Conservation (phyloP, 169 alveolate genomes). For the Plasmodium malariae region DNA sequence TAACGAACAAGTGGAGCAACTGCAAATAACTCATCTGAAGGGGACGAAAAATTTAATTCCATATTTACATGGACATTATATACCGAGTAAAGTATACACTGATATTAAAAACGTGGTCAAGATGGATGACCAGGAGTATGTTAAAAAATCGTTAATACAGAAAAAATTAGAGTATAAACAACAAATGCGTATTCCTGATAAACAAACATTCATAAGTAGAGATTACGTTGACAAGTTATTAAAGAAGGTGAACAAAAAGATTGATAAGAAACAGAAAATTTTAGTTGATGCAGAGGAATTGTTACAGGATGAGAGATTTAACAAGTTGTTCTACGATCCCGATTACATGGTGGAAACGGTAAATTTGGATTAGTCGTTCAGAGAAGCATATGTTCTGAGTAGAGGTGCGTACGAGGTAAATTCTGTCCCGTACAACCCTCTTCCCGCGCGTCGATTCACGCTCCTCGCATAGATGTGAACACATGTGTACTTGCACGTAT, state of each 20-base stretch:
- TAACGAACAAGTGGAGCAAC: constrained; percentile 92
- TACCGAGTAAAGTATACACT: constrained; percentile 90
- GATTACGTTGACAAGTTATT: constrained; percentile 49
- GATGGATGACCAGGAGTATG: constrained; percentile 89
- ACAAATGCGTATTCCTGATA: constrained; percentile 85
- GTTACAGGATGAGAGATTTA: constrained; percentile 47
- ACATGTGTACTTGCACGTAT: too few relatives aligned
- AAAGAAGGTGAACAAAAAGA: constrained; percentile 34
- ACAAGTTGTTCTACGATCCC: constrained; percentile 61
- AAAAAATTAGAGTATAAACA: constrained; percentile 88
- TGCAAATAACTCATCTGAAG: constrained; percentile 92
- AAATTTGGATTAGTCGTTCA: constrained; percentile 23
- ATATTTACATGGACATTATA: constrained; percentile 96
- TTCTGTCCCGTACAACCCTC: too few relatives aligned
- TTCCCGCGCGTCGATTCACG: too few relatives aligned
- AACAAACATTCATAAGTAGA: constrained; percentile 14
- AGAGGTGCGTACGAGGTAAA: too few relatives aligned
- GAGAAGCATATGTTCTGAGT: too few relatives aligned
- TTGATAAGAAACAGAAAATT: constrained; percentile 38
- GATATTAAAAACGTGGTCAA: constrained; percentile 89
- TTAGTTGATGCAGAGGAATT: constrained; percentile 56
- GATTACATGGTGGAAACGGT: constrained; percentile 69
- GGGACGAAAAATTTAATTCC: constrained; percentile 96
- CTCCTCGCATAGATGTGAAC: too few relatives aligned
- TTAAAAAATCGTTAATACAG: constrained; percentile 84